Evolutionary conservation across 1,284 basidiomycete species (phyloP).

Genomic region (Porodaedalea pini): DNA sequence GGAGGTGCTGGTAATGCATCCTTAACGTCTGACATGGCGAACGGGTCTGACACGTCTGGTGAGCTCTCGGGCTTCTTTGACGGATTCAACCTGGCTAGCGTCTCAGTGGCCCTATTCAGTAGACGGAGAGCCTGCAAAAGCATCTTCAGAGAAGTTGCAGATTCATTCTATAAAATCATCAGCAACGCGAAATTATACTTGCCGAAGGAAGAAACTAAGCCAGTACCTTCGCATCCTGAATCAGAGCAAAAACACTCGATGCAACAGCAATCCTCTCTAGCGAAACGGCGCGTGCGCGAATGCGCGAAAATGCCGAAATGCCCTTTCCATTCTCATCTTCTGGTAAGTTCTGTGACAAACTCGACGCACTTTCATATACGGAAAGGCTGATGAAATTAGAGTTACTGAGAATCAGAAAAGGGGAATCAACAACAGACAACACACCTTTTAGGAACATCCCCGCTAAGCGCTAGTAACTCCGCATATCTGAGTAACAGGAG

Average conservation of each 20-base stretch:
- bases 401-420: background rate
- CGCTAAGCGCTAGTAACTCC: constrained; percentile 59
- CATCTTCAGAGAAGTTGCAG: constrained; percentile 54
- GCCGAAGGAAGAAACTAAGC: background rate
- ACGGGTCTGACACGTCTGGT: constrained; percentile 53
- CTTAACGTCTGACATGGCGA: constrained; percentile 43
- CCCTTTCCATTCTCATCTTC: constrained; percentile 43
- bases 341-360: constrained; percentile 39
- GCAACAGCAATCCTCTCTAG: constrained; percentile 74
- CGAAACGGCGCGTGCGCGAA: constrained; percentile 52
- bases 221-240: constrained; percentile 65
- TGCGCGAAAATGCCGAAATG: constrained; percentile 49
- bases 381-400: constrained; percentile 38
- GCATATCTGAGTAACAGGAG: constrained; percentile 65
- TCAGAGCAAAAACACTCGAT: constrained; percentile 59
- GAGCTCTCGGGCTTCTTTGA: constrained; percentile 30
- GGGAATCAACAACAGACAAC: constrained; percentile 18
- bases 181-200: constrained; percentile 2
- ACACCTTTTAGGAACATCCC: constrained; percentile 63
- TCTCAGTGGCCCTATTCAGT: constrained; percentile 76
- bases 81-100: constrained; percentile 58
- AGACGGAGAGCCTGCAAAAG: constrained; percentile 73
- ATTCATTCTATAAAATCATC: constrained; percentile 53
- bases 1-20: constrained; percentile 32
- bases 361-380: constrained; percentile 57